Base-by-base conservation (phyloP, 225 moss, liverwort and hornwort genomes). In the Polytrichum formosum region DNA sequence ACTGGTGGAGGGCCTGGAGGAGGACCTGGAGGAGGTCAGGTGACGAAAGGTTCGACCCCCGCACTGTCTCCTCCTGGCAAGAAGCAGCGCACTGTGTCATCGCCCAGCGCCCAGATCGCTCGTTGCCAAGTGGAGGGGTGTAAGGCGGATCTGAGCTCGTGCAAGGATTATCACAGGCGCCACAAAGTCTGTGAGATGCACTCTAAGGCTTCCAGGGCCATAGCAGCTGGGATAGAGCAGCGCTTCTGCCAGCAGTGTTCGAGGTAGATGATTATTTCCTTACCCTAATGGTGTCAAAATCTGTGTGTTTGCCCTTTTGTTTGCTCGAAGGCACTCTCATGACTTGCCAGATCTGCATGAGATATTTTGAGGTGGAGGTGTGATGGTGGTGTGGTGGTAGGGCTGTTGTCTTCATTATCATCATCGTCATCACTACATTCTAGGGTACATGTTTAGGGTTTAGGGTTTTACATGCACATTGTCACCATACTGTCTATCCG, bases 221-320 rank as follows among this genome's bases (percentile, higher is more conserved):
- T 93, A 18, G 91, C 85, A 19, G 79, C 37, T 6, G 91, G 91
- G 26, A 78, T 77, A 46, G 93, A 93, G 75, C 96, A 96, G 80
- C 96, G 96, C 8, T 96, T 96, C 77, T 96, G 96, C 76, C 96
- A 96, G 80, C 96, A 96, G 74, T 96, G 96, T 77, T 84, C 84
- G 2, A 79, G 87, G 87, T 87, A 65, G 64, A 8, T 25, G 46
- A 46, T 2, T 46, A 16, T 4, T 13, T 46, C 13, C 9, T 46
- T 7, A 13, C 46, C 46, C 46, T 46, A 35, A 46, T 46, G 46
- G 46, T 0, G 3, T 46, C 46, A 13, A 13, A 46, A 46, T 46
- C 46, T 46, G 46, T 46, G 46, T 46, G 46, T 46, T 46, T 46
- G 46, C 46, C 46, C 4, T 46, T 37, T 2, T 37, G 7, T 33